These are phyloP conservation scores for Penicillium canescens DNA, from an alignment of 495 filamentous ascomycete species.

Conservation along the genomic window DNA sequence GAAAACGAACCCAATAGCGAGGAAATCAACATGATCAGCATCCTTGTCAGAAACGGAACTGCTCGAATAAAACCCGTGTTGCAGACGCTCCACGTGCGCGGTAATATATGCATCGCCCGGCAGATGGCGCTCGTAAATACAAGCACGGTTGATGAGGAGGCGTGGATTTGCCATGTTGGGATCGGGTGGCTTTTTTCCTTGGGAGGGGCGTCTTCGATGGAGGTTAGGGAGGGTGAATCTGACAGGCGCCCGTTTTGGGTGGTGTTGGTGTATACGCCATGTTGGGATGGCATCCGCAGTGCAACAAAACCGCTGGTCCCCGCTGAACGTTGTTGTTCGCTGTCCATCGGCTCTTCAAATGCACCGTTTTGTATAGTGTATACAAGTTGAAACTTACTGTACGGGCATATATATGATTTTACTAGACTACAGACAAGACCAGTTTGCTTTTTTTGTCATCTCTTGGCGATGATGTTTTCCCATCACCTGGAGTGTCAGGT, in stretches of 20 bases:
- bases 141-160: constrained; percentile 44
- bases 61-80: constrained; percentile 51
- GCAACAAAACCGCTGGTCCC: constrained; percentile 11
- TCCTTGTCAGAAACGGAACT: constrained; percentile 39
- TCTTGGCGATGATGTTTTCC: constrained; percentile 12
- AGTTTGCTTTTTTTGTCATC: background rate
- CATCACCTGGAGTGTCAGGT: constrained; percentile 31
- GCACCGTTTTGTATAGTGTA: background rate
- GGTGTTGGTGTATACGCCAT: constrained; percentile 15
- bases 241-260: background rate
- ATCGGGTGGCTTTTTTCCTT: constrained; percentile 19
- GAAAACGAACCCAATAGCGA: constrained; percentile 52
- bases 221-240: background rate
- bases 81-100: constrained; percentile 50
- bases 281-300: background rate
- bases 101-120: constrained; percentile 53
- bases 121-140: constrained; percentile 52
- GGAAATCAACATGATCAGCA: constrained; percentile 50
- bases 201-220: background rate
- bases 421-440: background rate
- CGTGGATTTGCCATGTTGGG: constrained; percentile 45
- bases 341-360: constrained; percentile 18
- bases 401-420: background rate
- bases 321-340: constrained; percentile 1
- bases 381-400: too few relatives aligned